Base-by-base conservation (phyloP, 768 basidiomycete species). In the Amanita jacksonii region DNA sequence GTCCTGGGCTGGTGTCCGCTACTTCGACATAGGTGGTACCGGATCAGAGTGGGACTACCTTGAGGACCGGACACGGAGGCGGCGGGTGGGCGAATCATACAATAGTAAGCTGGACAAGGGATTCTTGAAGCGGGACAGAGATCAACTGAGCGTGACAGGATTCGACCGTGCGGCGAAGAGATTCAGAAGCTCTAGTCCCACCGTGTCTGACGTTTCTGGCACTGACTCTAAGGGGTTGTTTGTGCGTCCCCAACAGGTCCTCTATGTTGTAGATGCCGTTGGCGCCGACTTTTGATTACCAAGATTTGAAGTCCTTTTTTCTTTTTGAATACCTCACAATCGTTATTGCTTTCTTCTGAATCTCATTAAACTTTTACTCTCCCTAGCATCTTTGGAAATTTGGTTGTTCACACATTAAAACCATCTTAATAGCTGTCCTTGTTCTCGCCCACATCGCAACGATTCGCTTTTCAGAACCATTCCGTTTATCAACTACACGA, bases 231-330 rank as follows among this genome's bases (percentile, higher is more conserved):
- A 86, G 51, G 88, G 87, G 1, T 56, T 91, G 36, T 91, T 91
- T 54, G 86, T 91, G 37, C 65, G 87, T 43, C 87, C 87, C 4
- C 83, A 86, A 61, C 86, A 89, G 58, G 85, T 90, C 44, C 65
- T 91, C 42, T 89, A 90, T 57, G 87, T 91, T 22, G 78, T 90
- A 25, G 85, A 88, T 57, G 88, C 88, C 27, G 78, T 85, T 32
- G 85, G 79, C 3, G 63, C 72, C 9, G 77, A 80, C 62, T 55
- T 81, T 40, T 82, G 59, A 74, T 28, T 12, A 28, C 27, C 27
- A 10, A 15, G 18, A 12, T 28, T 28, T 30, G 27, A 18, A 9
- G n/a, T 6, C 5, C 23, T 38, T 38, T 12, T 20, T 3, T 37
- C 23, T 3, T 9, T 13, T 28, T 28, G 27, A 28, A 28, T 6